Percentiles rank a stretch among this genome's conserved stretches.
phyloP scores from a whole-genome alignment of 345 rosid genomes.

The Acer negundo region DNA sequence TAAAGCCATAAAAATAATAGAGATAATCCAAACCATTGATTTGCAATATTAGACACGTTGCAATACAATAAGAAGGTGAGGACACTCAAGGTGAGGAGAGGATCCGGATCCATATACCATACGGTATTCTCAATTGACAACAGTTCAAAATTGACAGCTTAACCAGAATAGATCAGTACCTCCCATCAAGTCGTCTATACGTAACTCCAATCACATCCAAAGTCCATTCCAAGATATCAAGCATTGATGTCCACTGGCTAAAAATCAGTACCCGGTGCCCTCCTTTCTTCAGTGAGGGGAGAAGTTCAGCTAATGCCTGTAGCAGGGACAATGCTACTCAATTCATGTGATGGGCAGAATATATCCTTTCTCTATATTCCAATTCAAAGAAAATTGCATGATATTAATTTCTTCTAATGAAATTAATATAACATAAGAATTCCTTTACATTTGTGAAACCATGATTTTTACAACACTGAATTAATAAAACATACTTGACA shows the following conservation, averaged over 20 bases:
- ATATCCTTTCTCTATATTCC: neutral
- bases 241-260: constrained; percentile 99
- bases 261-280: constrained; percentile 91
- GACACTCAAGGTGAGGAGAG: no score
- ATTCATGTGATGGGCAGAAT: neutral
- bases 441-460: constrained; percentile 35
- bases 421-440: constrained; percentile 44
- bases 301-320: constrained; percentile 83
- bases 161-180: constrained; percentile 38
- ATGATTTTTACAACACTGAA: neutral
- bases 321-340: constrained; percentile 5
- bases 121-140: neutral
- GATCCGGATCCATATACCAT: no score
- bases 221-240: constrained; percentile 95
- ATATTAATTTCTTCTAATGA: neutral
- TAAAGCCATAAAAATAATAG: no score
- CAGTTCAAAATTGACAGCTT: neutral
- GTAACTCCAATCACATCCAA: constrained; percentile 84
- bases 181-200: constrained; percentile 93
- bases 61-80: no score
- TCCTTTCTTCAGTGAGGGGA: constrained; percentile 60
- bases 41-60: no score
- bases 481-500: constrained; percentile 56
- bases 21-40: no score
- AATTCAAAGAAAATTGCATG: neutral